Evolutionary conservation across 495 filamentous ascomycete genomes (phyloP), one percentile per base, ranked within the genome.

Genomic region (Aspergillus ostianus): DNA sequence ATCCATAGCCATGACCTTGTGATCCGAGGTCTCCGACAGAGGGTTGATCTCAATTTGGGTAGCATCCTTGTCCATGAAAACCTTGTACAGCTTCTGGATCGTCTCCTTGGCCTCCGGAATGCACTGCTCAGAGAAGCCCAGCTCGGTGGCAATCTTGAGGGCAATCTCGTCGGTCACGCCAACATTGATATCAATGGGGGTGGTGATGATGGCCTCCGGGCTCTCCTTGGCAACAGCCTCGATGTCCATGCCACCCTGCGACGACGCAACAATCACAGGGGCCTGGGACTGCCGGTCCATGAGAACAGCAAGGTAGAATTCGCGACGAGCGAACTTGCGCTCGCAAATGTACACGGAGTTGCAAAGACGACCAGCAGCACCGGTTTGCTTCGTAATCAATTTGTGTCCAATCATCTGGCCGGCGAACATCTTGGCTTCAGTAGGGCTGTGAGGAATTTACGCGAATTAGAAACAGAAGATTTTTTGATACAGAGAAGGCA

Each of bases 1-100:
- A 69, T 98, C 94, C 94, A 98, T 98, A 73, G 92, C 93, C 65
- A 98, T 82, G 59, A 98, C 94, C 78, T 96, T 81, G 82, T 98
- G 93, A 78, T 98, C 95, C 52, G 87, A 93, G 53, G 94, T 98
- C 83, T 98, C 94, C 41, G 90, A 92, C 30, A 98, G 84, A 55
- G 94, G 94, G 84, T 98, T 98, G 82, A 98, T 98, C 81, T 98
- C 94, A 70, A 98, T 97, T 78, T 98, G 94, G 54, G 93, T 98
- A 58, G 93, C 91, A 78, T 98, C 94, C 73, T 90, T 92, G 79
- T 98, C 95, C 84, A 91, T 87, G 83, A 98, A 98, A 76, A 96
- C 87, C 81, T 91, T 90, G 85, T 98, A 98, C 29, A 98, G 87
- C 79, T 97, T 97, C 82, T 98, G 91, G 77, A 98, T 97, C 44